Conservation (phyloP, 225 moss, liverwort and hornwort genomes). For the Sphagnum tenellum region DNA sequence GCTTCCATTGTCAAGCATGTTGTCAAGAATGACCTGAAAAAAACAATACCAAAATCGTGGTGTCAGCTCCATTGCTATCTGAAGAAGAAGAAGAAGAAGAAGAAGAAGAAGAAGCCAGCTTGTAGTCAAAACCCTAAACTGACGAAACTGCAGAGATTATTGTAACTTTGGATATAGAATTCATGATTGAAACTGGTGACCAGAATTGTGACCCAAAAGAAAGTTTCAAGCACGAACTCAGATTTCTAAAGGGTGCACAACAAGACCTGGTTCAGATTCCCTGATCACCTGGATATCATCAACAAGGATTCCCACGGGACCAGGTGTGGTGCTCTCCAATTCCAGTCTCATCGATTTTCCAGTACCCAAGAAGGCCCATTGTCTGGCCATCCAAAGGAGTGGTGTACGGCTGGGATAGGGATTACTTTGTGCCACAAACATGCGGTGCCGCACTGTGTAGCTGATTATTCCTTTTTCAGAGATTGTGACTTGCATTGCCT, state of each 20-base stretch:
- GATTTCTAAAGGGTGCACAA: too few species aligned
- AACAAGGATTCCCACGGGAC: not conserved
- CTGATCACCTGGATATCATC: not conserved
- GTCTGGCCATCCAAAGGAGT: not conserved
- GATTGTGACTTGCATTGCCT: not conserved
- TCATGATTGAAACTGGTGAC: too few species aligned
- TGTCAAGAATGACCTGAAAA: not conserved
- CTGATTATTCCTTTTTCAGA: not conserved
- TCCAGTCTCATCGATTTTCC: not conserved
- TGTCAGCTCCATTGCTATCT: too few species aligned
- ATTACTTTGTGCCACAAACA: not conserved
- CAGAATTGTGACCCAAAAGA: too few species aligned
- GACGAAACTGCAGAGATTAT: too few species aligned
- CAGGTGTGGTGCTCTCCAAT: not conserved
- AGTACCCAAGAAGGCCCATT: not conserved
- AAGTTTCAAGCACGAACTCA: too few species aligned
- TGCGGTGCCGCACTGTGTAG: not conserved
- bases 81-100: too few species aligned
- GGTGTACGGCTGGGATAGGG: not conserved
- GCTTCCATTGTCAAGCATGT: not conserved
- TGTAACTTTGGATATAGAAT: too few species aligned
- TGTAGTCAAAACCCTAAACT: too few species aligned
- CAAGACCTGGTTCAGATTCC: not conserved
- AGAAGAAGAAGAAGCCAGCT: too few species aligned
- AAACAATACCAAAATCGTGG: not conserved